Conservation (phyloP, 805 yeast genomes). For the Saccharomycopsis synnaedendra region DNA sequence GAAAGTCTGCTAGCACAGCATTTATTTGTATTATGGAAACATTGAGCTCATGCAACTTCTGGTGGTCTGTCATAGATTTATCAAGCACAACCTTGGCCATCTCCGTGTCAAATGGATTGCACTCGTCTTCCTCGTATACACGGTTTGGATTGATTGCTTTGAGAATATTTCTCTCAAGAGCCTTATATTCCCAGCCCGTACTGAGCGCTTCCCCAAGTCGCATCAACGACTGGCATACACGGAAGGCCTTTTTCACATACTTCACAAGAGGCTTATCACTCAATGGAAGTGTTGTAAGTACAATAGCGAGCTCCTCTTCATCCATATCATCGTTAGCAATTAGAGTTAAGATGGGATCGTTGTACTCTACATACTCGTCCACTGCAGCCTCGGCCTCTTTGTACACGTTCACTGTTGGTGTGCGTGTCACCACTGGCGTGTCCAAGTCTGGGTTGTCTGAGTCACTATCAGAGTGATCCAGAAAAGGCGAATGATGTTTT, state of each 20-base stretch:
- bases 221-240: constrained; percentile 3
- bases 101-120: constrained; percentile 29
- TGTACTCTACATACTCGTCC: constrained; percentile 5
- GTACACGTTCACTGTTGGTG: too few relatives aligned
- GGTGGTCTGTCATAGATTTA: constrained; percentile 36
- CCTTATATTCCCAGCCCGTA: constrained; percentile 15
- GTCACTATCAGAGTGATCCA: too few relatives aligned
- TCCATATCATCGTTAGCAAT: constrained; percentile 9
- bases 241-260: constrained; percentile 14
- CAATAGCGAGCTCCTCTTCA: constrained; percentile 8
- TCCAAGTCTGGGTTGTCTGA: too few relatives aligned
- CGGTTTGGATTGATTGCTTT: neutral
- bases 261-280: constrained; percentile 16
- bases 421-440: too few relatives aligned
- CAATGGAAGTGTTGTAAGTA: constrained; percentile 12
- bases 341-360: constrained; percentile 13
- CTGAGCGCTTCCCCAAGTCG: constrained; percentile 1
- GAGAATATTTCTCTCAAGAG: constrained; percentile 12
- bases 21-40: constrained; percentile 37
- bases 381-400: neutral
- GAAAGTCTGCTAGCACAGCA: constrained; percentile 26
- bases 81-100: constrained; percentile 36
- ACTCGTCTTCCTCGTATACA: constrained; percentile 2
- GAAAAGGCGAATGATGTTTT: too few relatives aligned
- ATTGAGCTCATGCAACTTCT: constrained; percentile 29